Conservation (phyloP, 108 stramenopile genomes). For the Fragilaria radians region DNA sequence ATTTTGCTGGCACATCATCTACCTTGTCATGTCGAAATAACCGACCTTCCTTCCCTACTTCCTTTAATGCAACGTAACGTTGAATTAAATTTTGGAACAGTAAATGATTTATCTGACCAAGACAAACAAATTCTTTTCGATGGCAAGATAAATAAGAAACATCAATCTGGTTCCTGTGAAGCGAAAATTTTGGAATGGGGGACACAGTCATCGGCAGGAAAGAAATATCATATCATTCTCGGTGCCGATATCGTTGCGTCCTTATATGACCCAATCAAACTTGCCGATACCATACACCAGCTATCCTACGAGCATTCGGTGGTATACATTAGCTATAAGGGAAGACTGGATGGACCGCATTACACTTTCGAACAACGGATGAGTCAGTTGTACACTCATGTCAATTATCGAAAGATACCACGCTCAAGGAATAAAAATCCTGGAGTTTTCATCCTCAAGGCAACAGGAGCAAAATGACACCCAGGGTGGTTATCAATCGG, state of each 20-base stretch:
- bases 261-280: conserved; percentile 55
- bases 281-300: conserved; percentile 63
- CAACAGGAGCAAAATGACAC: too few relatives aligned
- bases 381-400: conserved; percentile 32
- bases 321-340: conserved; percentile 55
- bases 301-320: conserved; percentile 36
- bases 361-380: conserved; percentile 49
- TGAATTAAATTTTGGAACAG: conserved; percentile 20
- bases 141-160: neutral
- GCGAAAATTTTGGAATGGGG: conserved; percentile 59
- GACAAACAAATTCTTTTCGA: conserved; percentile 2
- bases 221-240: conserved; percentile 61
- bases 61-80: conserved; percentile 52
- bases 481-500: too few relatives aligned
- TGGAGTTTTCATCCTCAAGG: conserved; percentile 42
- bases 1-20: conserved; percentile 48
- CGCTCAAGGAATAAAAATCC: conserved; percentile 51
- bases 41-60: conserved; percentile 58
- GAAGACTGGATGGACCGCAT: conserved; percentile 46
- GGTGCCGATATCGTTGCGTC: conserved; percentile 79
- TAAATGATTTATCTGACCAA: neutral
- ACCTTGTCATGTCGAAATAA: conserved; percentile 44
- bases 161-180: conserved; percentile 9
- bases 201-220: conserved; percentile 6
- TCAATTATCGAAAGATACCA: conserved; percentile 21